Base-by-base conservation (phyloP, 306 rosid species). In the Neltuma alba region DNA sequence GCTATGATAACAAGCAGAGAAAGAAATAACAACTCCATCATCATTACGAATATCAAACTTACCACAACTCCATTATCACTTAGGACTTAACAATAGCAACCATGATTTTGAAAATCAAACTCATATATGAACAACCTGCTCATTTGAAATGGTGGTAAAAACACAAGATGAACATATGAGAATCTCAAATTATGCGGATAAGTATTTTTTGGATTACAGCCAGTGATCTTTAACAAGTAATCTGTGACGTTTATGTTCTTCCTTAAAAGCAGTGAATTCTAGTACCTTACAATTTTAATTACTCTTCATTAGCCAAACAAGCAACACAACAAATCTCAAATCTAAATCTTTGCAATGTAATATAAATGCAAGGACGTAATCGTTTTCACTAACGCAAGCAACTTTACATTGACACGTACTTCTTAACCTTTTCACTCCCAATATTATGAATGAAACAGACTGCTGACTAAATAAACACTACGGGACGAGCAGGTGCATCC, bases 321-420 rank as follows among this genome's bases (percentile, higher is more conserved):
- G 70, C 28, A 64, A 34, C 45, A 16, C 45, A 63, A 64, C 28
- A 18, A 47, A 20, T 20, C 23, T 18, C 7, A 18, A 9, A 2
- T 63, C 37, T 0, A n/a, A 52, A 18, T 9, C 1, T 48, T n/a
- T 23, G 30, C 65, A 50, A 20, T 23, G 30, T 36, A 50, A 20
- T 5, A 25, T 25, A 28, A 14, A 62, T 38, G 72, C 72, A 38
- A 68, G 1, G 8, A 52, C 25, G 13, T 25, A 40, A 40, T 68
- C 34, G 73, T 40, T 41, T 21, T 40, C 36, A 23, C 72, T 68
- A 10, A 65, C n/a, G 72, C 72, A 67, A 38, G 72, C 70, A 38
- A 37, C 50, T 68, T 40, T 68, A 23, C 33, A 23, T 11, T 27
- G 14, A 25, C 5, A 13, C 34, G n/a, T n/a, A n/a, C n/a, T n/a